Conservation (phyloP, 805 yeast species). For the Sungouiozyma ichnusensis region DNA sequence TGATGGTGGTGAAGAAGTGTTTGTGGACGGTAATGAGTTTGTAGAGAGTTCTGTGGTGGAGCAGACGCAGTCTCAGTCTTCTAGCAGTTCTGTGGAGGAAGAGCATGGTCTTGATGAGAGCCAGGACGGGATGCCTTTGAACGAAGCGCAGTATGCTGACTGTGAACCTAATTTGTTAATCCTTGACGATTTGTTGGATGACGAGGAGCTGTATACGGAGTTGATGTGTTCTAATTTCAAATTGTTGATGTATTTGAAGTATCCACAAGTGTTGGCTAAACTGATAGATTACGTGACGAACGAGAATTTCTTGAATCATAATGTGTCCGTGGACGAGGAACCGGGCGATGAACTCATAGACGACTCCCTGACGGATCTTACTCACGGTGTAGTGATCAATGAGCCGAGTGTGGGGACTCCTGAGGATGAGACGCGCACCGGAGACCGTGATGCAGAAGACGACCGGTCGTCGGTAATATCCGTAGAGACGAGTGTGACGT, state of each 20-base stretch:
- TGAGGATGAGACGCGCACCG: background rate
- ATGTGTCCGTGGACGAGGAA: background rate
- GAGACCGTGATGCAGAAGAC: background rate
- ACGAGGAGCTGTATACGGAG: constrained; percentile 64
- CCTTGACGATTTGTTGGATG: constrained; percentile 56
- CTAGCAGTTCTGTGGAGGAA: constrained; percentile 13
- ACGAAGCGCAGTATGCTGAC: constrained; percentile 25
- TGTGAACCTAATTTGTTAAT: constrained; percentile 33
- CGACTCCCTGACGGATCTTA: constrained; percentile 1
- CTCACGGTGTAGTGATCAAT: constrained; percentile 6
- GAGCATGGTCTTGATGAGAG: constrained; percentile 12
- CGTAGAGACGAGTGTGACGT: constrained; percentile 26
- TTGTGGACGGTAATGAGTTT: constrained; percentile 11
- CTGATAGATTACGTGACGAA: constrained; percentile 57
- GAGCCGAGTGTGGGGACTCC: constrained; percentile 6
- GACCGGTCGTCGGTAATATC: constrained; percentile 14
- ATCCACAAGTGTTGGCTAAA: constrained; percentile 61
- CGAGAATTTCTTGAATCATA: constrained; percentile 27
- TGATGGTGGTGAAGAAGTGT: constrained; percentile 29
- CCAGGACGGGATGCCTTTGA: constrained; percentile 22
- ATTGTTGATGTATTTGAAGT: constrained; percentile 66
- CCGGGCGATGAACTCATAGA: background rate
- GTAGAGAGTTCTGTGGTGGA: constrained; percentile 10
- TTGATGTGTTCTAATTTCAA: constrained; percentile 60
- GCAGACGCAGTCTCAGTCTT: constrained; percentile 2